These are phyloP conservation scores for Entophlyctis helioformis DNA, from an alignment of 192 early-diverging fungal species.

Conservation along the genomic window DNA sequence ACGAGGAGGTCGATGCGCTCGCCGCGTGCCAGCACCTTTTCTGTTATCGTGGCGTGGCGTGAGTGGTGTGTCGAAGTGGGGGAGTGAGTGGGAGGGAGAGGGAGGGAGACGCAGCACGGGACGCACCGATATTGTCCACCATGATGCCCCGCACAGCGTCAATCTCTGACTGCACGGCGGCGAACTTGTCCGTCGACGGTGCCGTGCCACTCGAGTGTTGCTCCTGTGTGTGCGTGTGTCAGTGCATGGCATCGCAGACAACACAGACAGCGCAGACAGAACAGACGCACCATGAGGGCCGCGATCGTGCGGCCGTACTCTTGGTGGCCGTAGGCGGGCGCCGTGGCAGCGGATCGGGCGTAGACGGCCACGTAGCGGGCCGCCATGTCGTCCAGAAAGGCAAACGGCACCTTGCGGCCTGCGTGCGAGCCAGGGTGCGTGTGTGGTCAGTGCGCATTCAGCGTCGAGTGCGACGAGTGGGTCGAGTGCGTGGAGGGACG, in stretches of 20 bases:
- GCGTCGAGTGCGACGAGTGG: too few relatives aligned
- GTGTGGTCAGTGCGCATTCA: too few relatives aligned
- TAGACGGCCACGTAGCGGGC: slow-evolving; percentile 48
- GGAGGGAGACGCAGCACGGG: not conserved
- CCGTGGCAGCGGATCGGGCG: slow-evolving; percentile 34
- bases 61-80: slow-evolving; percentile 10
- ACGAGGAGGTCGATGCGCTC: slow-evolving; percentile 82
- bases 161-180: slow-evolving; percentile 79
- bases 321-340: slow-evolving; percentile 63
- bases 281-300: slow-evolving; percentile 58
- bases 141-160: slow-evolving; percentile 91
- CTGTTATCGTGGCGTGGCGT: slow-evolving; percentile 17
- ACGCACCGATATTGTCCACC: slow-evolving; percentile 80
- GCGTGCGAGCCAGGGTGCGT: slow-evolving; percentile 1
- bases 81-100: slow-evolving; percentile 1
- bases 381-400: slow-evolving; percentile 76
- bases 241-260: not conserved
- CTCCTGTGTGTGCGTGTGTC: too few relatives aligned
- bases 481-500: too few relatives aligned
- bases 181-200: slow-evolving; percentile 52
- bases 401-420: slow-evolving; percentile 76
- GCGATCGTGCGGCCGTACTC: slow-evolving; percentile 73
- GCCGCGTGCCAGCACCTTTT: slow-evolving; percentile 75
- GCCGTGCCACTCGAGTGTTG: not conserved
- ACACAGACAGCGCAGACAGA: not conserved